Base-by-base conservation (phyloP, 306 rosid genomes). In the Casuarina glauca region DNA sequence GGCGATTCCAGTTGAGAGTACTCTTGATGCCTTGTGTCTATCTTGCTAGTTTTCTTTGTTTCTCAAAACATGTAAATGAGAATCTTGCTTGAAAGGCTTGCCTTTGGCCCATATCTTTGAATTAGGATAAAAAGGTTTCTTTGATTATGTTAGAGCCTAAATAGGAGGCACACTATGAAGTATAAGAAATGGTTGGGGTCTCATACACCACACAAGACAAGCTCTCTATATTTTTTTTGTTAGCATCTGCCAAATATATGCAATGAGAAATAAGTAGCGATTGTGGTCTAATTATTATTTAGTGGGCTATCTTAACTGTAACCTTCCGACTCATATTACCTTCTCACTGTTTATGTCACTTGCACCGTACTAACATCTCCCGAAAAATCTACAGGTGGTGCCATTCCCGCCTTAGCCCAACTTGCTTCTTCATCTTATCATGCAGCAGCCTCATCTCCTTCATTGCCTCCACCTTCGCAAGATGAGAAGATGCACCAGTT, bases 361-460 rank as follows among this genome's bases (percentile, higher is more conserved):
- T 70, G 6, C 41, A 70, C 42, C 41, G 84, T 20, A 69, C 41
- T 75, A 51, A 4, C 11, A 58, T 55, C 16, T 17, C 16, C 7
- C 45, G 52, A 3, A 78, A 78, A 76, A 74, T 71, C 36, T 85
- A 57, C 90, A 92, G 97, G 95, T 36, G 98, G 98, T 67, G 95
- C 95, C 7, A 78, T 89, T 86, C 98, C 96, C 45, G 91, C 97
- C 26, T 5, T 89, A 43, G 87, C 97, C 26, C 98, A 94, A 81
- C 96, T 94, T 70, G 86, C 81, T 86, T 87, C 98, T 57, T 90
- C 98, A 7, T 90, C 97, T 17, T 94, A 94, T 87, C 85, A 89
- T 4, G 88, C 97, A 0, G 79, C 83, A 17, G 39, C 80, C 72
- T 86, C 98, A 74, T 81, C 89, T 6, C 79, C 84, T 49, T 49